phyloP scores from a whole-genome alignment of 129 eudicot species.

The Flaveria bidentis region DNA sequence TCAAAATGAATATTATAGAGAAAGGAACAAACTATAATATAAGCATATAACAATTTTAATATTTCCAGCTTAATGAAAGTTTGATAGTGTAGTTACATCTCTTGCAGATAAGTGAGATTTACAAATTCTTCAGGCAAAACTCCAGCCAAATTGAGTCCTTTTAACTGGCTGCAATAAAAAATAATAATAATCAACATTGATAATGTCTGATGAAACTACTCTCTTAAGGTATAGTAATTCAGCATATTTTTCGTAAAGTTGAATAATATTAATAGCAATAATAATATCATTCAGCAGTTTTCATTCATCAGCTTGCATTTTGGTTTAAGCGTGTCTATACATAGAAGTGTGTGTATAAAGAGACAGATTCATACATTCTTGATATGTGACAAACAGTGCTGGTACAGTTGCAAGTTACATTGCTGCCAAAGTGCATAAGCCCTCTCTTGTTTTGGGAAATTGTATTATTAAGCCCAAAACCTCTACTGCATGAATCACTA shows the following conservation, averaged over 20 bases:
- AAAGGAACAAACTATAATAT: neutral
- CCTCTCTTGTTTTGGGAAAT: neutral
- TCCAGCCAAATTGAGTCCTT: slow-evolving; percentile 78
- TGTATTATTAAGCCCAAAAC: slow-evolving; percentile 44
- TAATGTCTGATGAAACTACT: too few species aligned
- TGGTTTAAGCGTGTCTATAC: neutral
- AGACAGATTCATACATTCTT: slow-evolving; percentile 48
- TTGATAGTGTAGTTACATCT: slow-evolving; percentile 49
- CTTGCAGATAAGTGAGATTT: slow-evolving; percentile 53
- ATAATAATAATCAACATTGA: neutral
- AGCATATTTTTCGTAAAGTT: too few species aligned
- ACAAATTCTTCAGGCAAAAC: slow-evolving; percentile 67
- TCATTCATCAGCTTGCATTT: too few species aligned
- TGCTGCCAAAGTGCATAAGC: slow-evolving; percentile 27
- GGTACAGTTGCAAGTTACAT: slow-evolving; percentile 58
- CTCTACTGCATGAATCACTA: slow-evolving; percentile 47
- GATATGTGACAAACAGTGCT: slow-evolving; percentile 71
- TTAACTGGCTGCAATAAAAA: slow-evolving; percentile 49
- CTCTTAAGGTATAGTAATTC: too few species aligned
- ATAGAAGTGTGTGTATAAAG: neutral
- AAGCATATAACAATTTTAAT: neutral
- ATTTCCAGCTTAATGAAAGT: neutral
- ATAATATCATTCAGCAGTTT: neutral
- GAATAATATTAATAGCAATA: neutral
- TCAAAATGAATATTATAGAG: neutral